Evolutionary conservation across 495 filamentous ascomycete species (phyloP).

Genomic region (Patellaria atrata): DNA sequence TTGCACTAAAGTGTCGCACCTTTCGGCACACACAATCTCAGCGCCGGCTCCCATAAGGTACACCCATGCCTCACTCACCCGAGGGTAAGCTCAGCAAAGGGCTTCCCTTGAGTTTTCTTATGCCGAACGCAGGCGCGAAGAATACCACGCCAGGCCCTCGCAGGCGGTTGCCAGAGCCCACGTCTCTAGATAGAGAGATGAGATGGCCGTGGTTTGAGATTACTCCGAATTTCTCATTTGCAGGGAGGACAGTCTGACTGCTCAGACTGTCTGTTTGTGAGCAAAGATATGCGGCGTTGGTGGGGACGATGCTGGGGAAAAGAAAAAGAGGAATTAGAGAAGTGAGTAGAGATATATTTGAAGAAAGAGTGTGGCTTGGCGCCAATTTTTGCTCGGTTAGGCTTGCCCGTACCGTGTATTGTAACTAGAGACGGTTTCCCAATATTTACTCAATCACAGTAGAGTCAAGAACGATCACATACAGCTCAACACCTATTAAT

Average conservation of each 20-base stretch:
- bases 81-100: conserved; percentile 26
- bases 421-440: no score
- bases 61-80: conserved; percentile 5
- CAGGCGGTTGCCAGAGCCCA: conserved; percentile 49
- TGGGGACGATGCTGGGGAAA: conserved; percentile 66
- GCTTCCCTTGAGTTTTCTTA: conserved; percentile 96
- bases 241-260: conserved; percentile 29
- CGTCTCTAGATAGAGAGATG: conserved; percentile 19
- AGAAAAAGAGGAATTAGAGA: conserved; percentile 27
- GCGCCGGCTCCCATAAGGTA: conserved; percentile 32
- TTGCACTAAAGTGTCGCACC: conserved; percentile 90
- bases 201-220: conserved; percentile 58
- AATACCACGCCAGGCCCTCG: conserved; percentile 88
- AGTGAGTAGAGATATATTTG: no score
- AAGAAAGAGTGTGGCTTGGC: no score
- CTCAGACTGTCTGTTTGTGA: conserved; percentile 59
- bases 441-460: no score
- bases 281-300: conserved; percentile 99
- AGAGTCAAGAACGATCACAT: no score
- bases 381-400: no score
- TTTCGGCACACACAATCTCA: conserved; percentile 31
- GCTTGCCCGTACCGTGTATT: no score
- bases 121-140: conserved; percentile 87
- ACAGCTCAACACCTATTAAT: no score
- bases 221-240: conserved; percentile 99